These are phyloP conservation scores for Beta vulgaris DNA, from an alignment of 148 eudicot genomes.

Conservation along the genomic window DNA sequence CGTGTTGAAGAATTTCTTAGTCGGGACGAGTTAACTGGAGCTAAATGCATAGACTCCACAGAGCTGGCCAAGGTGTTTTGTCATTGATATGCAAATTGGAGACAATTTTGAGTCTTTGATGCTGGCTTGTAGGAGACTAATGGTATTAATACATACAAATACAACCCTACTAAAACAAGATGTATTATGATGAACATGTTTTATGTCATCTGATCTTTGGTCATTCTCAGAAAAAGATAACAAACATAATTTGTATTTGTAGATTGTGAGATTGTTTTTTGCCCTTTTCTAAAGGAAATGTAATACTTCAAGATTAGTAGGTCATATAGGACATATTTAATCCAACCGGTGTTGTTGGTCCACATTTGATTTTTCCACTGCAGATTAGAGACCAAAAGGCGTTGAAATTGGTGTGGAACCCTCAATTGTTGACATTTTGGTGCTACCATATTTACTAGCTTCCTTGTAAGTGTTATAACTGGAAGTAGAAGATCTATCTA, in stretches of 20 bases:
- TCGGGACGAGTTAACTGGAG: constrained; percentile 13
- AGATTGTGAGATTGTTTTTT: background rate
- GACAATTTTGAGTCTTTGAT: background rate
- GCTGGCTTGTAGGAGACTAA: background rate
- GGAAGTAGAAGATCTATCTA: too few relatives aligned
- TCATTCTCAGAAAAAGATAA: background rate
- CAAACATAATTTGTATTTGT: background rate
- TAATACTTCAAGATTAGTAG: background rate
- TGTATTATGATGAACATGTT: background rate
- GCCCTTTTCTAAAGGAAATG: background rate
- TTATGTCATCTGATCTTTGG: background rate
- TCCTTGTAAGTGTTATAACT: too few relatives aligned
- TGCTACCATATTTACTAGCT: too few relatives aligned
- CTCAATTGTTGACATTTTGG: too few relatives aligned
- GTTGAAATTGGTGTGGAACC: background rate
- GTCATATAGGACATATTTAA: background rate
- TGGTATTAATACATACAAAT: background rate
- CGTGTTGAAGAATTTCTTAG: constrained; percentile 37
- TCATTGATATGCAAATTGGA: background rate
- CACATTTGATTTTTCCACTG: background rate
- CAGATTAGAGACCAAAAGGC: background rate
- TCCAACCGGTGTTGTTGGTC: background rate
- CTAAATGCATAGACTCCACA: constrained; percentile 15
- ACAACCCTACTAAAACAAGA: too few relatives aligned
- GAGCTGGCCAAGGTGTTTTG: background rate